These are phyloP conservation scores for Apostasia ramifera DNA, from an alignment of 106 monocot genomes.

Conservation along the genomic window DNA sequence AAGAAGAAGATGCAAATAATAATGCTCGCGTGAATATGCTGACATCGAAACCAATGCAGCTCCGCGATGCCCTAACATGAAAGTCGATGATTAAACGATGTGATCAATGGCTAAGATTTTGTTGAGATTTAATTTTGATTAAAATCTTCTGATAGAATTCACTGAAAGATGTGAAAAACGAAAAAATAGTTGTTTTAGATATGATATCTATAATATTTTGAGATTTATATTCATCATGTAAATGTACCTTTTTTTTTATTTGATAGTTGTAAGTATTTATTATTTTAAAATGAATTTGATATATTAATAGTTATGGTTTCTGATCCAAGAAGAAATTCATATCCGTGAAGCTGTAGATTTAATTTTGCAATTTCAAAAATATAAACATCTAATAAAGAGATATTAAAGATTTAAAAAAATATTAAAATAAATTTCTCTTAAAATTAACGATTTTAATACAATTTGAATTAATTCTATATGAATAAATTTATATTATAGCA, in stretches of 20 bases:
- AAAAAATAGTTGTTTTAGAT: too few species aligned
- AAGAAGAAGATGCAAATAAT: too few species aligned
- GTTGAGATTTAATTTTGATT: too few species aligned
- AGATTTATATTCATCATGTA: too few species aligned
- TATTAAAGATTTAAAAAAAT: not conserved
- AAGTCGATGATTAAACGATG: too few species aligned
- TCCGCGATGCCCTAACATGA: too few species aligned
- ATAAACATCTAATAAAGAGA: not conserved
- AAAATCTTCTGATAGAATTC: too few species aligned
- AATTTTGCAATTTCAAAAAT: not conserved
- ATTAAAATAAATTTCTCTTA: not conserved
- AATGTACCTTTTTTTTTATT: not conserved
- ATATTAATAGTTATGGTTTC: not conserved
- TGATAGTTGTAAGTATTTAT: not conserved
- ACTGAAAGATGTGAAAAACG: too few species aligned
- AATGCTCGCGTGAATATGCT: too few species aligned
- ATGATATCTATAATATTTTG: too few species aligned
- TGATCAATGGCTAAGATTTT: too few species aligned
- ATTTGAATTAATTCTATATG: not conserved
- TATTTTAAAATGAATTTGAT: not conserved
- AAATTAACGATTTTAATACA: not conserved
- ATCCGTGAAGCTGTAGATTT: not conserved
- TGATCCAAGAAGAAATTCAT: not conserved
- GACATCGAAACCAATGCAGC: too few species aligned
- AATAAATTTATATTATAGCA: not conserved